Percentiles rank a stretch among this genome's conserved stretches.
phyloP scores from a whole-genome alignment of 2,329 filamentous ascomycete species.

The Neurospora sp. region DNA sequence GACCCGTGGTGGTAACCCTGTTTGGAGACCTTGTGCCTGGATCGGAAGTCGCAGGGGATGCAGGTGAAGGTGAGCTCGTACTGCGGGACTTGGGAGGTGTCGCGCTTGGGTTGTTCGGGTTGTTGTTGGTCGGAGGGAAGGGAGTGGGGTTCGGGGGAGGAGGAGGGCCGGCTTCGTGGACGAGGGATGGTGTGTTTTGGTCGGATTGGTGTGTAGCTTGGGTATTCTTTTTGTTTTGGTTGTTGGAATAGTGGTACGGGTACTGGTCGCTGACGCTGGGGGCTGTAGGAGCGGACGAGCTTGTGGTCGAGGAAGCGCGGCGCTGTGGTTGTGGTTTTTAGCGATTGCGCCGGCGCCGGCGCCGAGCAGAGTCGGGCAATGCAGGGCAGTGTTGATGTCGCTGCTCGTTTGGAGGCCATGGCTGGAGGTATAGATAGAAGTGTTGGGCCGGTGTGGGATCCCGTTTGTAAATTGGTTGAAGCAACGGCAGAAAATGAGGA shows the following conservation, averaged over 20 bases:
- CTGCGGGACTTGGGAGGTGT: conserved; percentile 41
- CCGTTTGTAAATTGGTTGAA: neutral
- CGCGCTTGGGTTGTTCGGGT: conserved; percentile 10
- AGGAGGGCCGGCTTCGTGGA: conserved; percentile 14
- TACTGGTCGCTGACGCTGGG: conserved; percentile 1
- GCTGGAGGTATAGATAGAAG: neutral
- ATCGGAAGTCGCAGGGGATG: conserved; percentile 69
- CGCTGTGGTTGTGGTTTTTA: neutral
- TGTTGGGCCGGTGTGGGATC: neutral
- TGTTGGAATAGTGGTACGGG: neutral
- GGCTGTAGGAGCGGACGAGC: neutral
- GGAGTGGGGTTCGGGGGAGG: conserved; percentile 5
- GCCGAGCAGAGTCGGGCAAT: conserved; percentile 1
- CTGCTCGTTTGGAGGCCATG: conserved; percentile 11
- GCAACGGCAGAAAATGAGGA: neutral
- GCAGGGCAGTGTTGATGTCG: conserved; percentile 3
- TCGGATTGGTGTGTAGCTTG: conserved; percentile 9
- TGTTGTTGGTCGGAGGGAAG: conserved; percentile 37
- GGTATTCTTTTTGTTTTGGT: neutral
- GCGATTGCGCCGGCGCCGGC: neutral
- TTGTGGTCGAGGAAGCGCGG: neutral
- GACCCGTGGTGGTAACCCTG: conserved; percentile 92
- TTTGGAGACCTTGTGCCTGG: conserved; percentile 79
- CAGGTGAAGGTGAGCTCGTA: conserved; percentile 93
- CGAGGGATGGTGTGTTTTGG: conserved; percentile 22